Percentiles rank a stretch among this genome's conserved stretches.
phyloP scores from a whole-genome alignment of 768 basidiomycete species.

The Cystofilobasidium bisporidii region DNA sequence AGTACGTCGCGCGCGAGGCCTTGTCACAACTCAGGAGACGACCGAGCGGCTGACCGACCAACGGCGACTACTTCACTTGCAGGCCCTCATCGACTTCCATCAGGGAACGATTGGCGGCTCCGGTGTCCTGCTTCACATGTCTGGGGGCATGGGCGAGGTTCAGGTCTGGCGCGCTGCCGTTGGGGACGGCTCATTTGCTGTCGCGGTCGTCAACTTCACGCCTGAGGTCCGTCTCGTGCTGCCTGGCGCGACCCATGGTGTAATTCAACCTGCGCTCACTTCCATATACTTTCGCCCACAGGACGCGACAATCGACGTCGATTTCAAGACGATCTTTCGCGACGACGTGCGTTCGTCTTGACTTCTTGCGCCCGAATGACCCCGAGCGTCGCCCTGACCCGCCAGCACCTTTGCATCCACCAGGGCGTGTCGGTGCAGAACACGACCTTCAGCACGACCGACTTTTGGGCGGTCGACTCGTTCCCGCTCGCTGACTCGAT shows the following conservation, averaged over 20 bases:
- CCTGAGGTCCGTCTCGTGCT: neutral
- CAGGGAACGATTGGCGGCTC: conserved; percentile 6
- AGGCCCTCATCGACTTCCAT: conserved; percentile 16
- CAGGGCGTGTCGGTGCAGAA: neutral
- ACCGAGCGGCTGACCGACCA: too few species aligned
- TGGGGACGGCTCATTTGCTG: conserved; percentile 8
- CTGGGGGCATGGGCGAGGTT: conserved; percentile 8
- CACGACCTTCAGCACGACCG: conserved; percentile 4
- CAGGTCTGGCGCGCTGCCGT: conserved; percentile 21
- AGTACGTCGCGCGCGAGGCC: neutral
- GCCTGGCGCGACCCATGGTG: too few species aligned
- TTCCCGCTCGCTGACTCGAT: neutral
- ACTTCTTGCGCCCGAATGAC: neutral
- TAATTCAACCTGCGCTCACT: too few species aligned
- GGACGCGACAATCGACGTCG: conserved; percentile 15
- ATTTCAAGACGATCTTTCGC: conserved; percentile 19
- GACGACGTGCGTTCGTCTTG: conserved; percentile 4
- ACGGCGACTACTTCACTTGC: too few species aligned
- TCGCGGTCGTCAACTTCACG: conserved; percentile 22
- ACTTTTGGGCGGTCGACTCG: conserved; percentile 14
- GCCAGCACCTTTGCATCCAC: too few species aligned
- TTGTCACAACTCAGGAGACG: neutral
- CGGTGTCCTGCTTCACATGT: neutral
- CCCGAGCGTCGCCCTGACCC: neutral
- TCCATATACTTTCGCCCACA: neutral